These are phyloP conservation scores for Sordariomycetes sp. DNA, from an alignment of 2,329 filamentous ascomycete species.

Conservation along the genomic window DNA sequence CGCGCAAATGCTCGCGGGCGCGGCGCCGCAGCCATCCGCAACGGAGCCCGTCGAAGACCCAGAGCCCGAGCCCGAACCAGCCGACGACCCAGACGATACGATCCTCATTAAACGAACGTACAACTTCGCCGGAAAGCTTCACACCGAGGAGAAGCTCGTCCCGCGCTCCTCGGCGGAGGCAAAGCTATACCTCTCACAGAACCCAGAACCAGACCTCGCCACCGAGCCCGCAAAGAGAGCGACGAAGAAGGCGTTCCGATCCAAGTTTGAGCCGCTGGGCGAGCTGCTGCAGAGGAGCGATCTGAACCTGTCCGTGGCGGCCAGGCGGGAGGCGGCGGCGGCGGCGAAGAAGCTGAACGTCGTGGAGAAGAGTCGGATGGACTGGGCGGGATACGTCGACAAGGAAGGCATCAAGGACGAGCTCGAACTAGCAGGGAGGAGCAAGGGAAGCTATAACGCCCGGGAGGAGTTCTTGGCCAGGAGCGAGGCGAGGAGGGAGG, in stretches of 20 bases:
- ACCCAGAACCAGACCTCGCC: slow-evolving; percentile 11
- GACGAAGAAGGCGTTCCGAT: slow-evolving; percentile 49
- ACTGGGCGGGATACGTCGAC: slow-evolving; percentile 65
- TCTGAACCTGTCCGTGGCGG: slow-evolving; percentile 46
- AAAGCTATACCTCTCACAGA: slow-evolving; percentile 50
- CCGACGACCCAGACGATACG: slow-evolving; percentile 19
- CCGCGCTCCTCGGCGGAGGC: slow-evolving; percentile 57
- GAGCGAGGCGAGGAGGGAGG: slow-evolving; percentile 53
- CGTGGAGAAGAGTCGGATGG: slow-evolving; percentile 64
- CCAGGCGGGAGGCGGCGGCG: slow-evolving; percentile 38
- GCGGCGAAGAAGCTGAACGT: slow-evolving; percentile 59
- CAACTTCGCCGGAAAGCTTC: slow-evolving; percentile 64
- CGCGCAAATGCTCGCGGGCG: slow-evolving; percentile 51
- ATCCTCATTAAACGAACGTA: slow-evolving; percentile 63
- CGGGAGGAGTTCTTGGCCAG: slow-evolving; percentile 57
- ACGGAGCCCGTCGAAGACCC: neutral
- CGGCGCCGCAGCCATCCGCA: neutral
- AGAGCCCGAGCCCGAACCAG: slow-evolving; percentile 4
- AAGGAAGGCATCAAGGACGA: slow-evolving; percentile 64
- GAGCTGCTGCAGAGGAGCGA: slow-evolving; percentile 40
- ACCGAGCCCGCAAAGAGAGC: slow-evolving; percentile 25
- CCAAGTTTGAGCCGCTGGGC: slow-evolving; percentile 50
- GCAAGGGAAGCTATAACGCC: slow-evolving; percentile 53
- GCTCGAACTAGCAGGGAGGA: slow-evolving; percentile 53
- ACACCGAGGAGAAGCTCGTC: slow-evolving; percentile 64